Evolutionary conservation across 1,284 basidiomycete species (phyloP).

Genomic region (Cryptococcus sp.): DNA sequence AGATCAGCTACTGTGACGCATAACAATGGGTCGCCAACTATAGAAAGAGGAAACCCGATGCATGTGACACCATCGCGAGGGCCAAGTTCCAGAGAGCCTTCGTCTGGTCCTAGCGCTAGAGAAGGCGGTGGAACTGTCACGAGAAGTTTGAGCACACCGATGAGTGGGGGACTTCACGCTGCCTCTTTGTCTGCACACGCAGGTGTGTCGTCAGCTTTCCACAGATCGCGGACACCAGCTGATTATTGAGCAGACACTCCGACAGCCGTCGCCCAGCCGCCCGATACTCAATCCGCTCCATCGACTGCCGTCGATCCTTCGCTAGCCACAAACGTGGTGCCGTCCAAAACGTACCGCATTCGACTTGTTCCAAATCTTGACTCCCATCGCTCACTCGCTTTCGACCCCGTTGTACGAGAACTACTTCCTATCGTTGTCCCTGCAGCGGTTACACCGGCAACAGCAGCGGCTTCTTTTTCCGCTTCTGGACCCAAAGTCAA

Average conservation of each 20-base stretch:
- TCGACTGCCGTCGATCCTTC: neutral
- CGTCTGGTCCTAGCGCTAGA: neutral
- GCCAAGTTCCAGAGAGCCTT: constrained; percentile 12
- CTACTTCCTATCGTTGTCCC: constrained; percentile 53
- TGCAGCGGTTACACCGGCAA: constrained; percentile 53
- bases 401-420: constrained; percentile 89
- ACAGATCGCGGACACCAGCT: no score
- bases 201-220: no score
- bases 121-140: constrained; percentile 29
- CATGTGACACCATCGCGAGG: constrained; percentile 1
- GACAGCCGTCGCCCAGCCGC: neutral
- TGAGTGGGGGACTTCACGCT: constrained; percentile 10
- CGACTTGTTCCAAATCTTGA: constrained; percentile 95
- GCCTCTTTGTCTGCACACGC: neutral
- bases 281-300: neutral
- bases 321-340: no score
- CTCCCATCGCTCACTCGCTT: constrained; percentile 81
- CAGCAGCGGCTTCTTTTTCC: constrained; percentile 32
- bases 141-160: constrained; percentile 42
- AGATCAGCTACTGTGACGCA: constrained; percentile 44
- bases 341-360: constrained; percentile 55
- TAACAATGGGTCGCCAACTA: constrained; percentile 5
- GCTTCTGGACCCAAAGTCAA: constrained; percentile 29
- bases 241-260: no score
- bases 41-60: constrained; percentile 1